phyloP scores from a whole-genome alignment of 331 rosid genomes.

The Stylosanthes scabra region DNA sequence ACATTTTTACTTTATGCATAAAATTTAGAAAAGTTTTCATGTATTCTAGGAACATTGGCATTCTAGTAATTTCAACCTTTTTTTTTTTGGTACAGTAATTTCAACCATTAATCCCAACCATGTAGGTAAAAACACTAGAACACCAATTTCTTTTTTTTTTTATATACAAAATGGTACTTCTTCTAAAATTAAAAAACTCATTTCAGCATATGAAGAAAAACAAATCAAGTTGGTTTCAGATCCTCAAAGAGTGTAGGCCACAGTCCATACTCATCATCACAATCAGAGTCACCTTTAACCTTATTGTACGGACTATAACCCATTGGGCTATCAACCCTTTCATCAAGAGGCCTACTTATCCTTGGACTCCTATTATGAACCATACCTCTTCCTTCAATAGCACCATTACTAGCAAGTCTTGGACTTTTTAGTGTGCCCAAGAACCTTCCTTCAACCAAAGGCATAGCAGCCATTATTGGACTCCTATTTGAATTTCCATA shows the following conservation, averaged over 20 bases:
- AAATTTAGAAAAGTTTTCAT: too few species aligned
- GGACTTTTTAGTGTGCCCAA: conserved; percentile 51
- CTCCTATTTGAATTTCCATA: conserved; percentile 47
- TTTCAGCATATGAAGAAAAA: too few species aligned
- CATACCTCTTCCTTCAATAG: conserved; percentile 46
- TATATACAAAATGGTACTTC: too few species aligned
- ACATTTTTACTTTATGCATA: too few species aligned
- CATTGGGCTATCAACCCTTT: conserved; percentile 48
- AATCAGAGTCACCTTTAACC: conserved; percentile 45
- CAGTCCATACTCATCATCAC: conserved; percentile 56
- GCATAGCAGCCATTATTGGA: conserved; percentile 42
- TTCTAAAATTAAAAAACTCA: too few species aligned
- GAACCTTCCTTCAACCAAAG: conserved; percentile 45
- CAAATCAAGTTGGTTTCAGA: conserved; percentile 80
- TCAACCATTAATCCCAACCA: too few species aligned
- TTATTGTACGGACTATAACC: conserved; percentile 45
- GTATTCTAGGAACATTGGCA: too few species aligned
- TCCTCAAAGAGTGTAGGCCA: conserved; percentile 84
- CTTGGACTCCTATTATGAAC: conserved; percentile 43
- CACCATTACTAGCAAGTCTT: conserved; percentile 62
- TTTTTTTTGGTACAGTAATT: too few species aligned
- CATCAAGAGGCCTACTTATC: conserved; percentile 32
- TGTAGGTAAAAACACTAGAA: too few species aligned
- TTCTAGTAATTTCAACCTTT: too few species aligned
- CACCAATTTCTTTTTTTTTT: too few species aligned